Percentiles rank a stretch among this genome's conserved stretches.
These are phyloP conservation scores for Inga oerstediana DNA, from an alignment of 306 rosid species.

Conservation along the genomic window DNA sequence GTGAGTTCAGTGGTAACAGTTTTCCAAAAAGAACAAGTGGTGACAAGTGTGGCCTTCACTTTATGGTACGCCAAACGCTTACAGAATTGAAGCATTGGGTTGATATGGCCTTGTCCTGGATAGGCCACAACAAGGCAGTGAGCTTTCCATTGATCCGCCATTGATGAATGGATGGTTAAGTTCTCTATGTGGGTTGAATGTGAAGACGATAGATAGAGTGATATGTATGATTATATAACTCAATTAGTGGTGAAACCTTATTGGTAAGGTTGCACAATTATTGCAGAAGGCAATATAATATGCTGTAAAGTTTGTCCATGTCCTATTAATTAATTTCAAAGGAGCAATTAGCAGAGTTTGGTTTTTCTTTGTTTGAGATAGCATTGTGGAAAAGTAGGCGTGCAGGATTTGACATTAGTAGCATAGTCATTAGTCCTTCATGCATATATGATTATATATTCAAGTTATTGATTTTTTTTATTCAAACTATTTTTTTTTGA, in stretches of 20 bases:
- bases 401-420: neutral
- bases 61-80: conserved; percentile 32
- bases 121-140: conserved; percentile 30
- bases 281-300: neutral
- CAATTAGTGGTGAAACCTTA: neutral
- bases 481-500: too few relatives aligned
- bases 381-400: neutral
- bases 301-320: neutral
- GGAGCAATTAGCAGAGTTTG: neutral
- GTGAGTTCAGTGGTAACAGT: neutral
- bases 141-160: conserved; percentile 16
- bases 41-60: conserved; percentile 3
- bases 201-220: neutral
- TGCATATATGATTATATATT: too few relatives aligned
- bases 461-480: too few relatives aligned
- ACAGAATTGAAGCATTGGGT: conserved; percentile 44
- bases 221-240: neutral
- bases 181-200: neutral
- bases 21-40: conserved; percentile 7
- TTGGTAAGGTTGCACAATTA: neutral
- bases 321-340: neutral
- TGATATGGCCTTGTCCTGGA: conserved; percentile 42
- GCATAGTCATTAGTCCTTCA: too few relatives aligned
- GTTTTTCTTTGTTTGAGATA: too few relatives aligned
- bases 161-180: neutral